These are phyloP conservation scores for Tilletiaria anomala DNA, from an alignment of 1,284 basidiomycete species.

Conservation along the genomic window DNA sequence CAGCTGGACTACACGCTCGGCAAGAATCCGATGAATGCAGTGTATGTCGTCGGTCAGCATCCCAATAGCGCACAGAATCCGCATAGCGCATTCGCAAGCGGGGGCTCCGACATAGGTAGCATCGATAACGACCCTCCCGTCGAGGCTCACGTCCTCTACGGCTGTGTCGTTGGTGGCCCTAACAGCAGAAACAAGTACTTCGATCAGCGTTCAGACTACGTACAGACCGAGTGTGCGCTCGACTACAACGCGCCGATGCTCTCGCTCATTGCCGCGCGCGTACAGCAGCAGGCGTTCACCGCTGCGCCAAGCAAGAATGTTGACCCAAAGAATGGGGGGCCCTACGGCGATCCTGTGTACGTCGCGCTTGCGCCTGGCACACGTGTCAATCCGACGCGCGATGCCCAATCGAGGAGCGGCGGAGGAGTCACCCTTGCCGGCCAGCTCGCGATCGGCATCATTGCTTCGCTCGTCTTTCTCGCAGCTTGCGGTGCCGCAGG, in stretches of 20 bases:
- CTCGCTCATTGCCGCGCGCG: slow-evolving; percentile 53
- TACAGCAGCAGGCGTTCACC: neutral
- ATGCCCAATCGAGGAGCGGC: neutral
- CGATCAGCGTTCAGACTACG: slow-evolving; percentile 69
- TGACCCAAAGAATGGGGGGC: neutral
- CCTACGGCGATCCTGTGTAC: neutral
- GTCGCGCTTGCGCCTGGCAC: neutral
- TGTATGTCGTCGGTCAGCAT: slow-evolving; percentile 68
- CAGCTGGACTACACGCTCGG: slow-evolving; percentile 73
- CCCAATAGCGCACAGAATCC: slow-evolving; percentile 80
- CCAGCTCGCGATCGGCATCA: no score
- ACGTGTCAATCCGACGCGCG: neutral
- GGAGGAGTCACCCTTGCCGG: no score
- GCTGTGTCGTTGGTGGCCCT: slow-evolving; percentile 75
- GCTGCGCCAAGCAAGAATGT: neutral
- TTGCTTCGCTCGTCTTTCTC: no score
- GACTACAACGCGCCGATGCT: slow-evolving; percentile 71
- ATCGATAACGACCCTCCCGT: slow-evolving; percentile 52
- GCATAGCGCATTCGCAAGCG: slow-evolving; percentile 70
- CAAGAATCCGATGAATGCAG: slow-evolving; percentile 67
- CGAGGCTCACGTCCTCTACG: slow-evolving; percentile 65
- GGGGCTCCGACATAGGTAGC: slow-evolving; percentile 51
- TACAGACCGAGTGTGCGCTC: slow-evolving; percentile 54
- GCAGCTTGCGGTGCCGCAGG: no score
- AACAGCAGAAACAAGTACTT: slow-evolving; percentile 60